A percentile compares a stretch with the other conserved stretches of the same genome.
Evolutionary conservation across 2,329 filamentous ascomycete species (phyloP).

Genomic region (Fusarium virguliforme): DNA sequence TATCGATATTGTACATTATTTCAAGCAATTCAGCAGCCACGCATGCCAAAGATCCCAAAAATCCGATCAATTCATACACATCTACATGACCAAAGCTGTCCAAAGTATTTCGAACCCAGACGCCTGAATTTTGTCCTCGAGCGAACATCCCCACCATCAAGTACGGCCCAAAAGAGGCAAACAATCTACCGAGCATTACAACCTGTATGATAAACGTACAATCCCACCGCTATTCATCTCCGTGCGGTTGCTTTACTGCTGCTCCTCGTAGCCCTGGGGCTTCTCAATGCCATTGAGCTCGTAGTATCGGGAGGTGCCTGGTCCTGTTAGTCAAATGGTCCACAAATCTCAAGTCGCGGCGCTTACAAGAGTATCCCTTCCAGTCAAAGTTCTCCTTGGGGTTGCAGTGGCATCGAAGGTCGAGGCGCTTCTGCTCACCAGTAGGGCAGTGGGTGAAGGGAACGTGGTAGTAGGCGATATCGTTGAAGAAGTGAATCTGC

Average conservation of each 20-base stretch:
- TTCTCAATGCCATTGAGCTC: slow-evolving; percentile 86
- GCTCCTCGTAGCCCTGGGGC: slow-evolving; percentile 86
- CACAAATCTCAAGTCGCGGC: neutral
- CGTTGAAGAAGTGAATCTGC: slow-evolving; percentile 98
- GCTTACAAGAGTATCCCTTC: slow-evolving; percentile 97
- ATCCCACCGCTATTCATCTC: slow-evolving; percentile 19
- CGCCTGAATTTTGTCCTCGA: slow-evolving; percentile 48
- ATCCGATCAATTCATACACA: slow-evolving; percentile 49
- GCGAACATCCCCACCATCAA: slow-evolving; percentile 45
- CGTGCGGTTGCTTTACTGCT: slow-evolving; percentile 63
- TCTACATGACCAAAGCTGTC: slow-evolving; percentile 52
- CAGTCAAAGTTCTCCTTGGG: slow-evolving; percentile 99
- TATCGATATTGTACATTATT: slow-evolving; percentile 52
- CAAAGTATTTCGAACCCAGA: slow-evolving; percentile 51
- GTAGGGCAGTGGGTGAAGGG: slow-evolving; percentile 99
- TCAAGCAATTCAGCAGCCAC: slow-evolving; percentile 33
- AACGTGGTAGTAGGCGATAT: slow-evolving; percentile 98
- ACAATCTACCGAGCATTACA: slow-evolving; percentile 46
- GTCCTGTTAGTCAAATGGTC: slow-evolving; percentile 25
- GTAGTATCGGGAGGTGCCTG: slow-evolving; percentile 83
- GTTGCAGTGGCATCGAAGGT: slow-evolving; percentile 94
- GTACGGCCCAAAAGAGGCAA: slow-evolving; percentile 41
- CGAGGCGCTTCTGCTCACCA: slow-evolving; percentile 84
- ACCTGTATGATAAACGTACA: slow-evolving; percentile 47
- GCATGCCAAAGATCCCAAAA: slow-evolving; percentile 42